Evolutionary conservation across 441 rosid species (phyloP).

Genomic region (Raphanus hybrid): DNA sequence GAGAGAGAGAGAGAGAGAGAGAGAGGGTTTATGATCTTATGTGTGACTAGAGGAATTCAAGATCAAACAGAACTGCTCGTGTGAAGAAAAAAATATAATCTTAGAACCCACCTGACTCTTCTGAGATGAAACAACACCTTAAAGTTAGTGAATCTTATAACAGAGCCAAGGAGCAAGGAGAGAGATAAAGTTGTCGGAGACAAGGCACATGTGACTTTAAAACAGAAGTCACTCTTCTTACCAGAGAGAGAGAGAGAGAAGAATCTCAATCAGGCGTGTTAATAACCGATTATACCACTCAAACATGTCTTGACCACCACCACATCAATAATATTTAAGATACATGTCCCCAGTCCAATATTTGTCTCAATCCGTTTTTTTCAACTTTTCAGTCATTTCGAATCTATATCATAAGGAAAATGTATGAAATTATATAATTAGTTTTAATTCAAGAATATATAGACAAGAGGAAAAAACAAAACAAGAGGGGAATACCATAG

Average conservation of each 20-base stretch:
- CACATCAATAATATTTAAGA: conserved; percentile 14
- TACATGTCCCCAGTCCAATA: conserved; percentile 30
- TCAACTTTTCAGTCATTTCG: conserved; percentile 16
- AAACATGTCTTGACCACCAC: conserved; percentile 41
- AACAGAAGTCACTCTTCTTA: conserved; percentile 25
- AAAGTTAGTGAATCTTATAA: conserved; percentile 28
- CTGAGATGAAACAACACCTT: conserved; percentile 21
- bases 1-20: not conserved
- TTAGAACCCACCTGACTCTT: conserved; percentile 39
- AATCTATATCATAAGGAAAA: not conserved
- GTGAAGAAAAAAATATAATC: conserved; percentile 1
- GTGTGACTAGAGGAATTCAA: not conserved
- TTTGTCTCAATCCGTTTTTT: conserved; percentile 32
- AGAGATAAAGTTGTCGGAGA: conserved; percentile 29
- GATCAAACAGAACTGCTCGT: conserved; percentile 26
- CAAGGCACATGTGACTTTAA: conserved; percentile 37
- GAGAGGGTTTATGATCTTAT: not conserved
- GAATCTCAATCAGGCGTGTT: conserved; percentile 37
- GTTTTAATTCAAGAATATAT: not conserved
- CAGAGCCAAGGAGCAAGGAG: conserved; percentile 38
- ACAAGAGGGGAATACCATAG: conserved; percentile 5
- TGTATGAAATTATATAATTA: not conserved
- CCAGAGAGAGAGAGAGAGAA: conserved; percentile 19
- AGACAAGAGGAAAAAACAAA: not conserved
- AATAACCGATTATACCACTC: conserved; percentile 38